Evolutionary conservation across 139 green algal species (phyloP).

Genomic region (Chlamydomonas eustigma): DNA sequence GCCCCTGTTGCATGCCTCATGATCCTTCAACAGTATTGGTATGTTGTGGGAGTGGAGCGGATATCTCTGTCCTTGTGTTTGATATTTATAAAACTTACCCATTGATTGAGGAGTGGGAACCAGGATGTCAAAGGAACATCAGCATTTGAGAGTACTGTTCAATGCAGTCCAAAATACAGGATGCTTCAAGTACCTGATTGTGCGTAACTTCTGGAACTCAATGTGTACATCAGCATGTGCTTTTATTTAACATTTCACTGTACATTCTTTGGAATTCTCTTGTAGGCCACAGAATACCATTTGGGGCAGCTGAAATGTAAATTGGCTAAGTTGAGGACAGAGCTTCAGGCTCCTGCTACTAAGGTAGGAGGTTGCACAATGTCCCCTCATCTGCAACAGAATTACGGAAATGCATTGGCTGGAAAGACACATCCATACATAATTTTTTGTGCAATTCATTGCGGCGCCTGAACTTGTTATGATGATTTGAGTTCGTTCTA

Average conservation of each 20-base stretch:
- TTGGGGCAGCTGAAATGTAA: conserved; percentile 95
- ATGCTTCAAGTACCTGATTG: too few relatives aligned
- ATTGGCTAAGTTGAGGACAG: conserved; percentile 93
- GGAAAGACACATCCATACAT: too few relatives aligned
- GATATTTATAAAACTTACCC: neutral
- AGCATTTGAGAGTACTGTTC: too few relatives aligned
- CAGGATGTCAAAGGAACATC: too few relatives aligned
- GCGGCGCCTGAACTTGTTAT: neutral
- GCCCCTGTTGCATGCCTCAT: too few relatives aligned
- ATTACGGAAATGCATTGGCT: too few relatives aligned
- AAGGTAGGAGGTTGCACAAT: too few relatives aligned
- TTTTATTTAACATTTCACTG: neutral
- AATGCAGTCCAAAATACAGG: too few relatives aligned
- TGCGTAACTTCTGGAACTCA: neutral
- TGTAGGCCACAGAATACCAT: conserved; percentile 87
- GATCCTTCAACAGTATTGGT: too few relatives aligned
- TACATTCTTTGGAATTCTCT: neutral
- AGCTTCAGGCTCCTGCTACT: conserved; percentile 81
- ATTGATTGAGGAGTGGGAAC: too few relatives aligned
- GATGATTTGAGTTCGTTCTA: neutral
- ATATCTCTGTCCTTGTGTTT: neutral
- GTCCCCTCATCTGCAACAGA: too few relatives aligned
- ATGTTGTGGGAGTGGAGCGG: neutral
- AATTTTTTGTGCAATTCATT: too few relatives aligned
- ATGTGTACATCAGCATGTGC: neutral